A percentile compares a stretch with the other conserved stretches of the same genome.
phyloP scores from a whole-genome alignment of 768 basidiomycete genomes.

The Russula brevipes region DNA sequence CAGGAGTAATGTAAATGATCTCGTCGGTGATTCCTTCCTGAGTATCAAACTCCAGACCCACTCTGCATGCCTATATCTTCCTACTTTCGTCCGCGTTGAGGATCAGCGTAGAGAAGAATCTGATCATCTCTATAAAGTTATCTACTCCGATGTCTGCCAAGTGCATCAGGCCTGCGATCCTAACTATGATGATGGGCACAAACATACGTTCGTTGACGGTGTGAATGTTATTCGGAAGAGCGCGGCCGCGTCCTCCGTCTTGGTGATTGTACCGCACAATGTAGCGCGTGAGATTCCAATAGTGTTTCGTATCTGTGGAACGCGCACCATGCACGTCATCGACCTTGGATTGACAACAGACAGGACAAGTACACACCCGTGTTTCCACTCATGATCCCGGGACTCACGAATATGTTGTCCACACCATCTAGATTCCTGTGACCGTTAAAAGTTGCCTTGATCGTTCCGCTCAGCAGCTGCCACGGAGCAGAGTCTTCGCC shows the following conservation, averaged over 20 bases:
- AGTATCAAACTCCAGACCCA: no score
- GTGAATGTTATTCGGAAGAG: slow-evolving; percentile 42
- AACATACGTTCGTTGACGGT: slow-evolving; percentile 50
- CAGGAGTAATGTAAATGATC: no score
- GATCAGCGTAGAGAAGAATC: slow-evolving; percentile 60
- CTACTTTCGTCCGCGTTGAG: slow-evolving; percentile 57
- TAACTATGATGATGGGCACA: neutral
- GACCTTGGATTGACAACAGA: slow-evolving; percentile 9
- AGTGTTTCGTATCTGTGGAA: slow-evolving; percentile 20
- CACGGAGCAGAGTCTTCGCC: slow-evolving; percentile 35
- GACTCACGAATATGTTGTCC: slow-evolving; percentile 35
- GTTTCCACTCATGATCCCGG: slow-evolving; percentile 37
- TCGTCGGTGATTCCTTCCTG: no score
- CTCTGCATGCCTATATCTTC: neutral
- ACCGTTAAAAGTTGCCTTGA: slow-evolving; percentile 36
- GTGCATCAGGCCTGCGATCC: neutral
- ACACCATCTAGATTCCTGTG: slow-evolving; percentile 29
- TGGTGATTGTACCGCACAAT: slow-evolving; percentile 26
- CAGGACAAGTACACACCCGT: slow-evolving; percentile 30
- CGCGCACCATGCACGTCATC: no score
- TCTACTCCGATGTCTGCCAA: slow-evolving; percentile 44
- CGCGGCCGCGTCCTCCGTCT: neutral
- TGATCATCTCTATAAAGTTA: slow-evolving; percentile 56
- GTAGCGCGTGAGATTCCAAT: slow-evolving; percentile 22
- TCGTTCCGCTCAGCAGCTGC: slow-evolving; percentile 40